Evolutionary conservation across 108 stramenopile species (phyloP), one percentile per base, ranked within the genome.

Genomic region (Nannochloropsis granulata): DNA sequence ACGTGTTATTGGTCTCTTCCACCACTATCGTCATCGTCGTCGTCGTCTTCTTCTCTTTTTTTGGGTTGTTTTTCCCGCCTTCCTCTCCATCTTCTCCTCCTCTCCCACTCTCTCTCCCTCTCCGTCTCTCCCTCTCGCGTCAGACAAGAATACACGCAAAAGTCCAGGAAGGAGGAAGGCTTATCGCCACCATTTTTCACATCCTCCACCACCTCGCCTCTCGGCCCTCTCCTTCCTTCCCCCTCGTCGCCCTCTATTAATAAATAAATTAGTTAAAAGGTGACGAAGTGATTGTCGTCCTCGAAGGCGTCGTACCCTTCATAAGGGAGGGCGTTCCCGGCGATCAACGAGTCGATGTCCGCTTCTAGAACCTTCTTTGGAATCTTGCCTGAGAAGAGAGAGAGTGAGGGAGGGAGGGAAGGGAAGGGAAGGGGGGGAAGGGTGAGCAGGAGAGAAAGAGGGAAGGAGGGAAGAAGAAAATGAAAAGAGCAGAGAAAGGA

Each of bases 251-350:
- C 34, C 34, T 34, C 34, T 34, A 34, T 34, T 3, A 34, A 34
- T 34, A 34, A 3, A 16, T 71, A 10, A 0, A 16, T 71, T n/a
- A 11, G 11, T 71, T 10, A 71, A 71, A 71, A 71, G 21, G 16
- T 82, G 82, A 86, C 78, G 46, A 82, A 78, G 78, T 86, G 85
- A 78, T 82, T 71, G 13, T 86, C 85, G 44, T 82, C 85, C 26
- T 82, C 85, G 78, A 86, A 86, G 71, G 82, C 82, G 44, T 86
- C 85, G 26, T 82, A 86, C 25, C 85, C 85, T 78, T 44, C 78
- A 82, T 82, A 86, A 24, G 85, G 85, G 21, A 86, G 56, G 25
- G 71, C 81, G 25, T 44, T 82, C 25, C 79, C 82, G 43, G 82
- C 71, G 43, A 86, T 16, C 82, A 86, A 79, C 12, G 85, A 81